A percentile compares a stretch with the other conserved stretches of the same genome.
These are phyloP conservation scores for Circinella minor DNA, from an alignment of 371 early-diverging fungal genomes.

Conservation along the genomic window DNA sequence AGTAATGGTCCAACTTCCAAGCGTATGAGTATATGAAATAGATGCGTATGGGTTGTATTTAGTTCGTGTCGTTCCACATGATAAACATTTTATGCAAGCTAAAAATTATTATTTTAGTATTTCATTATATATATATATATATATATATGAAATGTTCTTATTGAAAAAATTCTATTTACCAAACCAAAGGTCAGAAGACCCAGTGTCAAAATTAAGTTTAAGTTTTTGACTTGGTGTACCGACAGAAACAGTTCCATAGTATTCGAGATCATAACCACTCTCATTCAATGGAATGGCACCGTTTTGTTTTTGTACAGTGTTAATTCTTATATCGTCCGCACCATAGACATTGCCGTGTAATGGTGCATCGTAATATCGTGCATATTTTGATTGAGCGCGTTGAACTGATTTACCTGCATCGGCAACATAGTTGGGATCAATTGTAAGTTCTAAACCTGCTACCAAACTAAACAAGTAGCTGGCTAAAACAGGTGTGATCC, in stretches of 20 bases:
- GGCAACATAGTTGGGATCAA: conserved; percentile 10
- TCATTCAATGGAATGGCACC: conserved; percentile 29
- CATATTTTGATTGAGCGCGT: conserved; percentile 25
- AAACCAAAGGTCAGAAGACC: conserved; percentile 70
- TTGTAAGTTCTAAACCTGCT: neutral
- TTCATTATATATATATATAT: neutral
- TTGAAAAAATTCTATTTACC: conserved; percentile 13
- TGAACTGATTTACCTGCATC: conserved; percentile 20
- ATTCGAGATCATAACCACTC: conserved; percentile 34
- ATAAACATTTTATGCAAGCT: conserved; percentile 21
- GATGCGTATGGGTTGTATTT: conserved; percentile 28
- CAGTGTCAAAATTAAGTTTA: conserved; percentile 75
- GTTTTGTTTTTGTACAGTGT: conserved; percentile 3
- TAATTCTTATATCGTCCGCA: too few relatives aligned
- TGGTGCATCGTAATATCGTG: conserved; percentile 5
- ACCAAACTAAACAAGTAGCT: neutral
- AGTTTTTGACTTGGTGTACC: conserved; percentile 74
- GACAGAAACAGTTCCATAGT: conserved; percentile 61
- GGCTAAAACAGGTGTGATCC: neutral
- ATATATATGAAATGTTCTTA: neutral
- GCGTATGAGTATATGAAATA: conserved; percentile 28
- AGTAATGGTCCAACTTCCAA: conserved; percentile 39
- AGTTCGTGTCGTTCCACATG: conserved; percentile 17
- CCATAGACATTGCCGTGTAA: neutral
- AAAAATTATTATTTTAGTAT: neutral